These are phyloP conservation scores for Cyclotella kingstonii DNA, from an alignment of 108 stramenopile genomes.

Conservation along the genomic window DNA sequence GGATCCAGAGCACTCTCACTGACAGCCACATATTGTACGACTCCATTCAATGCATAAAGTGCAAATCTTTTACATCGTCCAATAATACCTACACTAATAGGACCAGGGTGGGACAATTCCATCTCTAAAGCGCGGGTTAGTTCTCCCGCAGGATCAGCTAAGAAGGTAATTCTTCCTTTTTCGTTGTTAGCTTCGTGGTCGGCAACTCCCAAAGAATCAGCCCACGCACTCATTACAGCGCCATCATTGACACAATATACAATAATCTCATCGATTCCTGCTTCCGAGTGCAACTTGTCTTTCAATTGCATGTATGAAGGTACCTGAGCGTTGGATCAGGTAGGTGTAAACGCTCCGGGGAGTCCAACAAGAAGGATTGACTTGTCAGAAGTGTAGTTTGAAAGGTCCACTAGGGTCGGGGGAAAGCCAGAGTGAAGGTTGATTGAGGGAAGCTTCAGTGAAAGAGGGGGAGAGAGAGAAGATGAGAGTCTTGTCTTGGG, in stretches of 20 bases:
- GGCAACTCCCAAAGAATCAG: slow-evolving; percentile 20
- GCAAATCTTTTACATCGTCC: slow-evolving; percentile 53
- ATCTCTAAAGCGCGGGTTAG: slow-evolving; percentile 39
- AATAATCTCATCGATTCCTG: slow-evolving; percentile 43
- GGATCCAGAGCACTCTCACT: slow-evolving; percentile 48
- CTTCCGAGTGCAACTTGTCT: slow-evolving; percentile 17
- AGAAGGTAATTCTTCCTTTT: slow-evolving; percentile 22
- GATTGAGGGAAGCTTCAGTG: slow-evolving; percentile 31
- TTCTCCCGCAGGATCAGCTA: slow-evolving; percentile 36
- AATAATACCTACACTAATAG: slow-evolving; percentile 30
- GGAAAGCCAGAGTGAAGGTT: slow-evolving; percentile 45
- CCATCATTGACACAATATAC: slow-evolving; percentile 52
- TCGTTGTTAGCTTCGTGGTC: slow-evolving; percentile 17
- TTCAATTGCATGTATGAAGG: slow-evolving; percentile 41
- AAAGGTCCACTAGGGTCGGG: slow-evolving; percentile 29
- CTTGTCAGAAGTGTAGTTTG: slow-evolving; percentile 26
- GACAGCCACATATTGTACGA: slow-evolving; percentile 32
- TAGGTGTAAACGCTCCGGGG: slow-evolving; percentile 50
- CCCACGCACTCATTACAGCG: slow-evolving; percentile 52
- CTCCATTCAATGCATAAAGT: slow-evolving; percentile 39
- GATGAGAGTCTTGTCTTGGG: not conserved
- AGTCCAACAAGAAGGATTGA: slow-evolving; percentile 43
- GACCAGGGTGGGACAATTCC: slow-evolving; percentile 47
- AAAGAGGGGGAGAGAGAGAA: not conserved
- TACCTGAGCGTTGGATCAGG: slow-evolving; percentile 45